Evolutionary conservation across 176 grass and related monocot species (phyloP), one percentile per base, ranked within the genome.

Genomic region (Juncus effusus): DNA sequence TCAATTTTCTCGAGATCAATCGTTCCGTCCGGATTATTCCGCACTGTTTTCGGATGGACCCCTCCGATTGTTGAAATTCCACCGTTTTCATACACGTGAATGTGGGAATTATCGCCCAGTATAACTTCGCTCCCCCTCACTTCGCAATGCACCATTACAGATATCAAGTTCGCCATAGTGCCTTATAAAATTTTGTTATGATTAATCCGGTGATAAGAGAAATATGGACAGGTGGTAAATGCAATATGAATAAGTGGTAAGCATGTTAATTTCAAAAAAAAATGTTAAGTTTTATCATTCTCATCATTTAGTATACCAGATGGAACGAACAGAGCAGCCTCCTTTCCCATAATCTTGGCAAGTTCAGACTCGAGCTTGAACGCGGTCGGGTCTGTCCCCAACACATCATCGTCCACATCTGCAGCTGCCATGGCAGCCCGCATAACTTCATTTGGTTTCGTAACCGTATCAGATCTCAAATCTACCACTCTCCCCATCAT

Each of bases 111-210:
- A 77, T 90, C 88, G 3, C 94, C 94, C 50, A 99, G 83, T 66
- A 99, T 83, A 70, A 99, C 78, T 65, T 99, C 94, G 69, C 89
- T 87, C 78, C 89, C 94, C 44, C 94, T 60, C 54, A 73, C 55
- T 53, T 99, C 83, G 62, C 89, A 99, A 76, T 99, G 94, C 11
- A 66, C 89, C 16, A 99, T 83, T 7, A 99, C 94, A 3, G 85
- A 73, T 75, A 99, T 49, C 51, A 99, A 86, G 76, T 99, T 99
- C 42, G 71, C 89, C 94, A 99, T 99, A 80, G 94, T 99, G 51
- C 94, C 94, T 8, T 6, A 47, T 9, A 47, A 47, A 47, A 28
- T 28, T 28, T 28, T 28, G 19, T 1, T 28, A 28, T 28, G 19
- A 28, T 28, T 28, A 28, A 9, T 47, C 9, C 44, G 44, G 44